phyloP scores from a whole-genome alignment of 768 basidiomycete genomes.

The Termitomyces sp. region DNA sequence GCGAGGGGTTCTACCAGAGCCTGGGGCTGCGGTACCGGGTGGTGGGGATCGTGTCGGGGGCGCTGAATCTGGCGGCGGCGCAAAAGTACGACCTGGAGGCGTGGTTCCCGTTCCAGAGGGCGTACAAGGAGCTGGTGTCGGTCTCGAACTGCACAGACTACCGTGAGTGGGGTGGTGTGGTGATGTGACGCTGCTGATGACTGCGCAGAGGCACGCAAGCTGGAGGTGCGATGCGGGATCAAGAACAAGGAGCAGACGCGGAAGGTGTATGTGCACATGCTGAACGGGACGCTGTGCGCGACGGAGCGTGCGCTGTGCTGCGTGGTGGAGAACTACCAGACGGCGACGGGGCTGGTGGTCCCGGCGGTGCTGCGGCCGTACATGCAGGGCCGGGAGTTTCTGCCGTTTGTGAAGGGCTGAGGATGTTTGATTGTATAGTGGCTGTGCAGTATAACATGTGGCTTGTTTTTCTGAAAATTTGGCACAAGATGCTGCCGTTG shows the following conservation, averaged over 20 bases:
- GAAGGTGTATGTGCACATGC: conserved; percentile 97
- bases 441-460: conserved; percentile 17
- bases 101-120: conserved; percentile 98
- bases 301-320: conserved; percentile 97
- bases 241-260: conserved; percentile 87
- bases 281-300: conserved; percentile 96
- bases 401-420: conserved; percentile 79
- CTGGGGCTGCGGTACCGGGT: conserved; percentile 89
- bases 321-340: conserved; percentile 98
- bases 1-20: conserved; percentile 95
- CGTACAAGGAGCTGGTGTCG: conserved; percentile 95
- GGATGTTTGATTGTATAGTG: conserved; percentile 28
- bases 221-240: conserved; percentile 91
- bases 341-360: conserved; percentile 87
- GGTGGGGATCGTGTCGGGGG: conserved; percentile 93
- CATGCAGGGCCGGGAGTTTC: conserved; percentile 91
- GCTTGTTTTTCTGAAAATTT: too few species aligned
- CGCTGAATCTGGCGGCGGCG: conserved; percentile 92
- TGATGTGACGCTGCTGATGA: background rate
- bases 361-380: conserved; percentile 90
- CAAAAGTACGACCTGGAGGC: conserved; percentile 98
- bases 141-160: conserved; percentile 99
- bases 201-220: conserved; percentile 74
- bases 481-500: conserved; percentile 18
- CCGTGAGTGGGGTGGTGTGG: conserved; percentile 54